These are phyloP conservation scores for Colletotrichum agaves DNA, from an alignment of 2,329 filamentous ascomycete genomes.

Conservation along the genomic window DNA sequence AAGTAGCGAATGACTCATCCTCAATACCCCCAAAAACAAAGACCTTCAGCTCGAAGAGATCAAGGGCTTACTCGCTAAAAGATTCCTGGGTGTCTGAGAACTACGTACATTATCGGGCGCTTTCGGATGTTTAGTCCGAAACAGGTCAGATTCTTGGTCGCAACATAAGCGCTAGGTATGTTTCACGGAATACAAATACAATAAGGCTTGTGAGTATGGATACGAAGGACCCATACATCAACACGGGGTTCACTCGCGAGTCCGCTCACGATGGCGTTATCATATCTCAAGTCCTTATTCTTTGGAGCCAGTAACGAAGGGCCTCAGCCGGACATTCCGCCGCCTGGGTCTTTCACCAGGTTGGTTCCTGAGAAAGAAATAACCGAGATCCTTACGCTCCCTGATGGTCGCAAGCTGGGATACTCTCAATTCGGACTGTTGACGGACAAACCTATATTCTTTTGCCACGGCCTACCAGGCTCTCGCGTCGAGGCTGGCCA, in stretches of 20 bases:
- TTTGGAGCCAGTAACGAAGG: background rate
- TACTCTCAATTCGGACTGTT: slow-evolving; percentile 52
- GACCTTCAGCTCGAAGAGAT: no score
- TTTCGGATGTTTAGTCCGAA: no score
- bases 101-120: no score
- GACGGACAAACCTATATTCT: slow-evolving; percentile 48
- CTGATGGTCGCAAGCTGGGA: slow-evolving; percentile 53
- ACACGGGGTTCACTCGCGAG: no score
- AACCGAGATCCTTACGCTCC: slow-evolving; percentile 46
- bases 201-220: no score
- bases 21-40: no score
- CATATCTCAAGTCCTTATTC: slow-evolving; percentile 17
- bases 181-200: no score
- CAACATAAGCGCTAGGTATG: background rate
- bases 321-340: no score
- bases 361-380: slow-evolving; percentile 28
- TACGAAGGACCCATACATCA: no score
- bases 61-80: no score
- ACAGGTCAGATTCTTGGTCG: background rate
- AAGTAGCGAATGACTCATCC: no score
- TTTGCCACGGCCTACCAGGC: slow-evolving; percentile 56
- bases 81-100: no score
- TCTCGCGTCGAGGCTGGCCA: slow-evolving; percentile 51
- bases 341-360: background rate
- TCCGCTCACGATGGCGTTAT: slow-evolving; percentile 1